Evolutionary conservation across 2,329 filamentous ascomycete genomes (phyloP), one percentile per base, ranked within the genome.

Genomic region (Remersonia thermophila): DNA sequence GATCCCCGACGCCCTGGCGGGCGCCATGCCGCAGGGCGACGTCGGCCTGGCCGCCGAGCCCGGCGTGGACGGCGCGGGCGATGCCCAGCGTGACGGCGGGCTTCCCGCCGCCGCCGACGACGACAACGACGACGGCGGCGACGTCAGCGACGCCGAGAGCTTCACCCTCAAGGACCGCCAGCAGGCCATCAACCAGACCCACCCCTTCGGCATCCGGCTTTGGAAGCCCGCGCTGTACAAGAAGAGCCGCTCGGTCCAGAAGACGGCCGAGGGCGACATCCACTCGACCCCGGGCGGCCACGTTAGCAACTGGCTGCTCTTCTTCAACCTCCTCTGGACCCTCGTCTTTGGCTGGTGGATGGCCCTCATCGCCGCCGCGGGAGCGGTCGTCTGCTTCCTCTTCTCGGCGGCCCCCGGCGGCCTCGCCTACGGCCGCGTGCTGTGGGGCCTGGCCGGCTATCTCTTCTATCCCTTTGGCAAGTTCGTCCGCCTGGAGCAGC

Each of bases 181-280:
- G 60, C 79, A 94, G 56, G 91, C 91, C 46, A 98, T 98, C 67
- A 98, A 98, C 61, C 81, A 94, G 57, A 98, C 91, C 1, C 91
- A 98, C 66, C 91, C 91, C 1, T 98, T 98, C 51, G 91, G 91
- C 67, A 96, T 98, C 55, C 79, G 93, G 56, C 84, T 98, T 45
- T 98, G 91, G 91, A 98, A 98, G 59, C 91, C 91, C 30, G 93
- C 91, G 1, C 60, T 98, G 44, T 98, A 98, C 71, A 98, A 98
- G 62, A 98, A 98, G 60, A 80, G 82, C 50, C 79, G 91, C 38
- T 98, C 91, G 1, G 93, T 98, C 27, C 86, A 96, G 57, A 91
- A 93, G 59, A 93, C 80, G 32, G 91, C 91, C 5, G 89, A 96
- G 61, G 87, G 83, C 11, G 91, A 98, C 57, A 96, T 98, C 40